Conservation (phyloP, 225 moss, liverwort and hornwort species). For the Bryum argenteum region DNA sequence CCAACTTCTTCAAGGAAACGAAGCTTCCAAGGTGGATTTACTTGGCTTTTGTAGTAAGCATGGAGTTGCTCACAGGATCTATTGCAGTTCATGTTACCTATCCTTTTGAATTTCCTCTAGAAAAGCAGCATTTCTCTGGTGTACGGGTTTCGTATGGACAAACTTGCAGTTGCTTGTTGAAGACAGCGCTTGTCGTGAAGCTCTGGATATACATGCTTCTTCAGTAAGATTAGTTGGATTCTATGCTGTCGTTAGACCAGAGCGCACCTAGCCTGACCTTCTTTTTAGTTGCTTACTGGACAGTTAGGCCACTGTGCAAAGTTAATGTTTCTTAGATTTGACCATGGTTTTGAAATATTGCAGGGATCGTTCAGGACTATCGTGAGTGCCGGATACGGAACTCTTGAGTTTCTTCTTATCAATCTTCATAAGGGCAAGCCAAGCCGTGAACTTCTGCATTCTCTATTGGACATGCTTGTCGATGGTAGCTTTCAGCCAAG, state of each 20-base stretch:
- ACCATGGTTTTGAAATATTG: slow-evolving; percentile 26
- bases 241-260: slow-evolving; percentile 8
- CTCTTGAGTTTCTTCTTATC: slow-evolving; percentile 69
- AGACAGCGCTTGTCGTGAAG: neutral
- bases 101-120: too few relatives aligned
- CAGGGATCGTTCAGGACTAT: slow-evolving; percentile 72
- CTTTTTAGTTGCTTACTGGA: slow-evolving; percentile 2
- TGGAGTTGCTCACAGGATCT: slow-evolving; percentile 6
- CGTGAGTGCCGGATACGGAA: slow-evolving; percentile 72
- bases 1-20: slow-evolving; percentile 72
- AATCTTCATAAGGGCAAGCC: slow-evolving; percentile 69
- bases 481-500: slow-evolving; percentile 67
- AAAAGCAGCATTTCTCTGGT: neutral
- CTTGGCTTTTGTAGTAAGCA: slow-evolving; percentile 26
- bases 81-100: neutral
- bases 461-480: slow-evolving; percentile 75
- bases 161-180: neutral
- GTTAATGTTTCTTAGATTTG: slow-evolving; percentile 4
- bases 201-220: slow-evolving; percentile 5
- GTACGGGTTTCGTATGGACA: slow-evolving; percentile 1
- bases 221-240: neutral
- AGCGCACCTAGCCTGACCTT: slow-evolving; percentile 1
- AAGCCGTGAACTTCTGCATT: slow-evolving; percentile 58
- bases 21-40: slow-evolving; percentile 68
- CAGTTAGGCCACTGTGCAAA: neutral